Evolutionary conservation across 345 rosid genomes (phyloP), one percentile per base, ranked within the genome.

Genomic region (Corchorus olitorius): DNA sequence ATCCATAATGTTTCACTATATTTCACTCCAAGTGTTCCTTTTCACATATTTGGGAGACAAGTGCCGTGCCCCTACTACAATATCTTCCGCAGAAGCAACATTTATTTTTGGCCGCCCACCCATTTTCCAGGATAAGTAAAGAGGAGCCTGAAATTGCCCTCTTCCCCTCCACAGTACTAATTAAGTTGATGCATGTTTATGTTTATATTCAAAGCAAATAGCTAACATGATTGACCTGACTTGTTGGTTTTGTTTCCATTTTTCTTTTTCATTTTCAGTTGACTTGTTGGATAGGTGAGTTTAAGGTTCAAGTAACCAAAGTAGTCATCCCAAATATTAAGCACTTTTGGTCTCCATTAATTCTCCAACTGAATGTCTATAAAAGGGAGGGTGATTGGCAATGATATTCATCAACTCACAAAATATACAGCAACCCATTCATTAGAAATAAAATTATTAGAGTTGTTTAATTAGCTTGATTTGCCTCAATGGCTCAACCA

Each of bases 401-500:
- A 63, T 22, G 3, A 13, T n/a, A n/a, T n/a, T 39, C 43, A 16
- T 13, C 16, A 19, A 48, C 33, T 4, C 33, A 27, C 4, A 66
- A 15, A 27, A 27, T 27, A 27, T 39, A n/a, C n/a, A 3, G 4
- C 43, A 4, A 39, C 0, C 43, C 43, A 69, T 19, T 45, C 27
- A 64, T 39, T 37, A 7, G 16, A 6, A 60, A 60, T 61, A 27
- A 13, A n/a, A 35, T 49, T 37, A 6, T 10, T 4, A 48, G 69
- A 4, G 5, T 39, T 4, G 41, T 6, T 65, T 4, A n/a, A n/a
- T n/a, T n/a, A 19, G 20, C 41, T 53, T 37, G 6, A 15, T 39
- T 37, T n/a, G 27, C 12, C 58, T 19, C 75, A 60, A 76, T 78
- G 86, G 75, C 78, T 76, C 63, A 16, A 37, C 69, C 41, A 53